Evolutionary conservation across 1,284 basidiomycete genomes (phyloP).

Genomic region (Irpex rosettiformis): DNA sequence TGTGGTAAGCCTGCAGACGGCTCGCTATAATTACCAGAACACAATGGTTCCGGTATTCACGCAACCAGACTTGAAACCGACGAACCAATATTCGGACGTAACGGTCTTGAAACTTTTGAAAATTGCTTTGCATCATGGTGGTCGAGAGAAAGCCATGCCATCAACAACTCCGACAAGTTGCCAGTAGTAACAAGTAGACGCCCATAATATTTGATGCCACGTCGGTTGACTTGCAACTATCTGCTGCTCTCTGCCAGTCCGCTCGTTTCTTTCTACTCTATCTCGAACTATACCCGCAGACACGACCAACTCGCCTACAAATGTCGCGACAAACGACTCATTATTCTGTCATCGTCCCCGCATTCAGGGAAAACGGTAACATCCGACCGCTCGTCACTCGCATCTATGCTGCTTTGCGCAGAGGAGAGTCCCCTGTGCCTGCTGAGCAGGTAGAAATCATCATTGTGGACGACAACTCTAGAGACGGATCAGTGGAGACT

Average conservation of each 20-base stretch:
- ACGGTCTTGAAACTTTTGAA: too few species aligned
- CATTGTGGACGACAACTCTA: slow-evolving; percentile 45
- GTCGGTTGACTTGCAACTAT: not conserved
- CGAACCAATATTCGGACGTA: not conserved
- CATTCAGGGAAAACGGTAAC: slow-evolving; percentile 44
- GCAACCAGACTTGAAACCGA: too few species aligned
- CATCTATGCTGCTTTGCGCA: slow-evolving; percentile 31
- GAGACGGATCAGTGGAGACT: slow-evolving; percentile 40
- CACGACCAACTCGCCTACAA: not conserved
- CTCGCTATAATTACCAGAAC: not conserved
- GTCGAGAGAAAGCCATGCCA: not conserved
- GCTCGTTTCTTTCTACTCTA: not conserved
- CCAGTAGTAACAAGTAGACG: not conserved
- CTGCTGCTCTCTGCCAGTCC: not conserved
- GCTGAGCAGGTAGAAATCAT: slow-evolving; percentile 36
- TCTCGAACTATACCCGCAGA: not conserved
- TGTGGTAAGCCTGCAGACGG: not conserved
- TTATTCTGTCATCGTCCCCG: slow-evolving; percentile 43
- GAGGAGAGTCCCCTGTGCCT: slow-evolving; percentile 27
- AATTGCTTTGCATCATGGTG: too few species aligned
- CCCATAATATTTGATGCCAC: not conserved
- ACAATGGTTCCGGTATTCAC: not conserved
- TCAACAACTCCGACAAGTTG: too few species aligned
- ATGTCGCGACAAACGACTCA: slow-evolving; percentile 20
- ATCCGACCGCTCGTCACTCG: slow-evolving; percentile 37